Evolutionary conservation across 768 basidiomycete genomes (phyloP).

Genomic region (Tephrocybe sp.): DNA sequence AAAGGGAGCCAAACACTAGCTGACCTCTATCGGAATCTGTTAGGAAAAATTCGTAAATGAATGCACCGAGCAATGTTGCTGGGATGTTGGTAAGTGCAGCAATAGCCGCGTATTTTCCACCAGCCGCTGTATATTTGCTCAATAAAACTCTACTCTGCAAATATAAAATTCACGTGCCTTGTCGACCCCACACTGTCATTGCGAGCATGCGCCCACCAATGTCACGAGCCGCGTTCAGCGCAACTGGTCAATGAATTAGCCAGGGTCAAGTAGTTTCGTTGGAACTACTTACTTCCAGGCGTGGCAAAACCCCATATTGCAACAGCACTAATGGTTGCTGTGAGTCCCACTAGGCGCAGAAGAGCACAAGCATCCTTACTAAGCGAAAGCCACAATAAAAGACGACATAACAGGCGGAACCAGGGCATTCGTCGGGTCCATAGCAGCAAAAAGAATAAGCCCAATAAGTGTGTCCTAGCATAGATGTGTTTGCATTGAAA

Average conservation of each 20-base stretch:
- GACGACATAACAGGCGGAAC: constrained; percentile 53
- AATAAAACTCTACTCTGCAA: neutral
- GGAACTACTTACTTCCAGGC: constrained; percentile 41
- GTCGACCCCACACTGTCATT: constrained; percentile 57
- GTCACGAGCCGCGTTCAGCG: constrained; percentile 69
- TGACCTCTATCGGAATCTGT: constrained; percentile 58
- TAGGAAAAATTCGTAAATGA: constrained; percentile 59
- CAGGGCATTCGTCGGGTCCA: constrained; percentile 61
- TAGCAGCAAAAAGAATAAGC: constrained; percentile 48
- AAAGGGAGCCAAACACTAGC: constrained; percentile 12
- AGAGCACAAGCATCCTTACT: constrained; percentile 37
- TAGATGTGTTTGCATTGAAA: neutral
- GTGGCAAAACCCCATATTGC: constrained; percentile 62
- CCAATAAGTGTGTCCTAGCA: constrained; percentile 47
- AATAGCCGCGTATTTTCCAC: constrained; percentile 59
- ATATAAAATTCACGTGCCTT: constrained; percentile 27
- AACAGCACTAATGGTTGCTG: constrained; percentile 38
- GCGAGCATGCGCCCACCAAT: constrained; percentile 63
- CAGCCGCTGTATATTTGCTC: constrained; percentile 35
- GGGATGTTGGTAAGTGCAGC: constrained; percentile 67
- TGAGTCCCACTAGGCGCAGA: neutral
- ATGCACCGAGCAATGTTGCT: constrained; percentile 53
- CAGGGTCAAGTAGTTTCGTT: neutral
- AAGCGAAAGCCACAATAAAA: constrained; percentile 54
- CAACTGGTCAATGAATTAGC: constrained; percentile 40